Base-by-base conservation (phyloP, 768 basidiomycete species). In the Leccinellum luteum region DNA sequence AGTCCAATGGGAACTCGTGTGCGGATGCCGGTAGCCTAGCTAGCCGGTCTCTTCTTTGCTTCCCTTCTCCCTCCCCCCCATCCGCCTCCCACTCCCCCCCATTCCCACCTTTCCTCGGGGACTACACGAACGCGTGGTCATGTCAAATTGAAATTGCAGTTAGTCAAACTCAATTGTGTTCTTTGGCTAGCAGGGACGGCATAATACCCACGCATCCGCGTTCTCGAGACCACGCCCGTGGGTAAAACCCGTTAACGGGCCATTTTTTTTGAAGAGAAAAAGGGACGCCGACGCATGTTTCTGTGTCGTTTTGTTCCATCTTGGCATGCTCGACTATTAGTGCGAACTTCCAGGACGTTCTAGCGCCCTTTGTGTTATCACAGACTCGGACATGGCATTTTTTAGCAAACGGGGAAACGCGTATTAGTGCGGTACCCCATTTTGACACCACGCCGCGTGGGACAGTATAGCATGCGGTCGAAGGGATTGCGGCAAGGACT, bases 91-190 rank as follows among this genome's bases (percentile, higher is more conserved):
- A 19, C 19, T 17, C n/a, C n/a, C n/a, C 41, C n/a, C n/a, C 41
- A 19, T 41, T 41, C 41, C 41, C 41, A 43, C 41, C 41, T 43
- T 38, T 38, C 19, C 41, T 21, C 35, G 17, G 30, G n/a, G 25
- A 27, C 41, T 31, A 47, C 41, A 41, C 50, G 52, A 9, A 60
- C 52, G 30, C 61, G 54, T 56, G 58, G 17, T 19, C 41, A 43
- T 43, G 41, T 31, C 30, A 27, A 61, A 54, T 49, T 59, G 55
- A 68, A 66, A 66, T 66, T 60, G 59, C 48, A 52, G 44, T 34
- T 54, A 53, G 59, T 54, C 51, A 59, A 66, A 66, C 66, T 57
- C 59, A 43, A 65, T 58, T 50, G 58, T 43, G 35, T 38, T 38
- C 17, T 17, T 15, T 38, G 17, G 17, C 35, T 38, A 19, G 41